Conservation (phyloP, 805 yeast genomes). For the Pachysolen tannophilus region DNA sequence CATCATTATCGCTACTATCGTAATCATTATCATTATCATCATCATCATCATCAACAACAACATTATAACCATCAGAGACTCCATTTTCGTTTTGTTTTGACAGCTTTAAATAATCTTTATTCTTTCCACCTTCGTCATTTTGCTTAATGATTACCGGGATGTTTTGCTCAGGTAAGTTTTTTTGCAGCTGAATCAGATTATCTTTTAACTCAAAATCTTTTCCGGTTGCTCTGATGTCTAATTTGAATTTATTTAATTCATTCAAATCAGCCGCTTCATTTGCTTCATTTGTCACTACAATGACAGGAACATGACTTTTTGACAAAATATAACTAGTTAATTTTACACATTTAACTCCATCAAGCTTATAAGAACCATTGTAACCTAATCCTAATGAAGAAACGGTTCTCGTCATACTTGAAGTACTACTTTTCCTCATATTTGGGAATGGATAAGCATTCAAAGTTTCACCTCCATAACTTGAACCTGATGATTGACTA, state of each 20-base stretch:
- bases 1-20: not conserved
- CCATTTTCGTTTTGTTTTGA: slow-evolving; percentile 18
- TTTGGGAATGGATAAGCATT: not conserved
- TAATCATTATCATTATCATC: slow-evolving; percentile 9
- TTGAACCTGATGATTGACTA: slow-evolving; percentile 11
- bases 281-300: slow-evolving; percentile 8
- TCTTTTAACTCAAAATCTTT: not conserved
- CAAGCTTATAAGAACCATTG: slow-evolving; percentile 9
- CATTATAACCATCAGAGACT: slow-evolving; percentile 9
- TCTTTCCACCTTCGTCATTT: too few relatives aligned
- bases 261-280: too few relatives aligned
- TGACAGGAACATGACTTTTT: slow-evolving; percentile 10
- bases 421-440: not conserved
- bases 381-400: slow-evolving; percentile 11
- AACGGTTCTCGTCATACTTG: slow-evolving; percentile 3
- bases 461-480: too few relatives aligned
- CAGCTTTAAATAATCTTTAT: too few relatives aligned
- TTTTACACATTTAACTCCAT: slow-evolving; percentile 6
- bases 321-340: slow-evolving; percentile 8
- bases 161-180: not conserved
- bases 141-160: too few relatives aligned
- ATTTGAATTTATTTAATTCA: not conserved
- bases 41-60: not conserved
- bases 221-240: not conserved
- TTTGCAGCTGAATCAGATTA: not conserved